phyloP scores from a whole-genome alignment of 1,284 basidiomycete species.

The Puccinia coronata region DNA sequence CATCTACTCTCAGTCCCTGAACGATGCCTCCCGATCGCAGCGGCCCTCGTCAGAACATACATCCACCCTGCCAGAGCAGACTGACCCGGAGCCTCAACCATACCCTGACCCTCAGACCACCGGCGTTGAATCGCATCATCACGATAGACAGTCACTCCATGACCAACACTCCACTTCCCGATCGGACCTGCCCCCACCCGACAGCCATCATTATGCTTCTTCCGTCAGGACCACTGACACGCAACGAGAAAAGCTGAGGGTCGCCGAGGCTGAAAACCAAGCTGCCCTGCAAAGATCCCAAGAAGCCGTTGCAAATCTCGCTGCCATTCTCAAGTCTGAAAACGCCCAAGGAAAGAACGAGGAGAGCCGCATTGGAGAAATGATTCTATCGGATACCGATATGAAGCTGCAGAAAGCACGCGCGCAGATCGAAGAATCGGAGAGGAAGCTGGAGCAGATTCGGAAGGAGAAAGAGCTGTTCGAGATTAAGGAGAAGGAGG shows the following conservation, averaged over 20 bases:
- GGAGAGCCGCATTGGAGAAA: neutral
- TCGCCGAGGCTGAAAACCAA: constrained; percentile 5
- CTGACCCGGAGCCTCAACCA: neutral
- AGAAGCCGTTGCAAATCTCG: neutral
- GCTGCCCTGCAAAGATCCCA: neutral
- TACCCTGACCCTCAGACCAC: neutral
- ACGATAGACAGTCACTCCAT: constrained; percentile 5
- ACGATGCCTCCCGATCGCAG: constrained; percentile 12
- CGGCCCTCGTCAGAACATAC: neutral
- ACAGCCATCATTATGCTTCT: neutral
- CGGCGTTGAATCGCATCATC: neutral
- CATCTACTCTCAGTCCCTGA: constrained; percentile 1
- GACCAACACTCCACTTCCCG: neutral
- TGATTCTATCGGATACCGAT: constrained; percentile 12
- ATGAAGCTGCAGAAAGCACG: constrained; percentile 4
- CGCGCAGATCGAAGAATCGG: constrained; percentile 16
- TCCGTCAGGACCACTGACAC: neutral
- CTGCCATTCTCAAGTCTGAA: neutral
- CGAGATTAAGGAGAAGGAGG: constrained; percentile 19
- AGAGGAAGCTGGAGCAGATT: constrained; percentile 11
- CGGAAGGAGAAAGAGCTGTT: constrained; percentile 26
- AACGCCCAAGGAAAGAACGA: neutral
- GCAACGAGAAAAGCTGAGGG: neutral
- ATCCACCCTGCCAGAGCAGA: neutral
- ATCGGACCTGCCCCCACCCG: neutral